These are phyloP conservation scores for Nigrospora osmanthi DNA, from an alignment of 2,329 filamentous ascomycete genomes.

Conservation along the genomic window DNA sequence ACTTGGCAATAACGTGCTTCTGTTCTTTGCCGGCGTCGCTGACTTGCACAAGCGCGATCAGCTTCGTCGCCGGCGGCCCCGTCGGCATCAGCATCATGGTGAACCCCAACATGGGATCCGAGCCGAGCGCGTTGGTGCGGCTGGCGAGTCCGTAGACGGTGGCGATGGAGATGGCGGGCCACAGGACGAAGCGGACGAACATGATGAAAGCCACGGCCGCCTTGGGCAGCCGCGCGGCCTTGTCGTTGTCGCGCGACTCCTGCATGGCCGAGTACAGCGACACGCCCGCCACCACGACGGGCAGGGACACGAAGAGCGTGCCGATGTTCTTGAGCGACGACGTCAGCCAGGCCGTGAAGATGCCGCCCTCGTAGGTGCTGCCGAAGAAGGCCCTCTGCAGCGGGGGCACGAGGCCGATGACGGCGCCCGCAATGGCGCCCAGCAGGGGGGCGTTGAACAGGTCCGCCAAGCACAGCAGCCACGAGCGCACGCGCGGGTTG, in stretches of 20 bases:
- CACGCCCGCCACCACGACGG: conserved; percentile 60
- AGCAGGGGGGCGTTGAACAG: conserved; percentile 57
- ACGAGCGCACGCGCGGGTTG: conserved; percentile 19
- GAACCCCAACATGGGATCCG: conserved; percentile 61
- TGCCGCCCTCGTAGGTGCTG: conserved; percentile 47
- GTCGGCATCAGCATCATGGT: conserved; percentile 40
- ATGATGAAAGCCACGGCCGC: conserved; percentile 41
- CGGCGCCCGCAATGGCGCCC: conserved; percentile 48
- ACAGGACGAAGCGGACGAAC: conserved; percentile 49
- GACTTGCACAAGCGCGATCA: conserved; percentile 36
- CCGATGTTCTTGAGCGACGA: conserved; percentile 54
- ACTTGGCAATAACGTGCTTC: conserved; percentile 33
- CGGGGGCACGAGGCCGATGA: conserved; percentile 51
- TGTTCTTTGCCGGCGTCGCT: conserved; percentile 28
- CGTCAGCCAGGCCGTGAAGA: conserved; percentile 61
- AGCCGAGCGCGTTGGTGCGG: conserved; percentile 39
- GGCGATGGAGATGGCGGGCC: conserved; percentile 48
- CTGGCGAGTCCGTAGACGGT: conserved; percentile 46
- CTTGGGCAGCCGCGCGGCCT: conserved; percentile 37
- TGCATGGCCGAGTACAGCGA: conserved; percentile 49
- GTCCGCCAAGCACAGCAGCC: conserved; percentile 26
- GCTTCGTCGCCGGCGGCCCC: conserved; percentile 38
- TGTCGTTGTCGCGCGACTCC: conserved; percentile 32
- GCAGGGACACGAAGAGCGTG: conserved; percentile 54
- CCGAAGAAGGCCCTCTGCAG: conserved; percentile 57